Percentiles rank a stretch among this genome's conserved stretches.
Evolutionary conservation across 225 moss, liverwort and hornwort species (phyloP).

Genomic region (Bryum argenteum): DNA sequence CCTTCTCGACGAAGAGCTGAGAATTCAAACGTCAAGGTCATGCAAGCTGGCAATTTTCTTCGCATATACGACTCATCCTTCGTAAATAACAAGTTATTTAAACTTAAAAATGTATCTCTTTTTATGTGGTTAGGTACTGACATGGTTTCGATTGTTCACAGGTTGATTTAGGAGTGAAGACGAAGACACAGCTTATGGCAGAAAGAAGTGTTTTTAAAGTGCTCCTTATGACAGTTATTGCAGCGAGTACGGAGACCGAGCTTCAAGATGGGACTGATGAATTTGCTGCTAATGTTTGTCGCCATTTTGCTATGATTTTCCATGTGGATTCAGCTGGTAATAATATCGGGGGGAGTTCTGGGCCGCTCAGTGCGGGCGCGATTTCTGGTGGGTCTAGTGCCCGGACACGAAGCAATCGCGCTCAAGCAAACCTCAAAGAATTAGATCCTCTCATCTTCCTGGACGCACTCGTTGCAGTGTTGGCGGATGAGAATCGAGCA

Average conservation of each 20-base stretch:
- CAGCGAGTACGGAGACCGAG: conserved; percentile 96
- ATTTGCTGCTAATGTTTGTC: conserved; percentile 94
- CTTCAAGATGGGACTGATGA: conserved; percentile 96
- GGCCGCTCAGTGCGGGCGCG: conserved; percentile 54
- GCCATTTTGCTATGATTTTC: conserved; percentile 99
- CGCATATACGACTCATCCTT: background rate
- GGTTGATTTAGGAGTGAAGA: conserved; percentile 99
- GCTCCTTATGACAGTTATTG: conserved; percentile 96
- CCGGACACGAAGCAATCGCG: conserved; percentile 74
- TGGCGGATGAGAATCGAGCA: conserved; percentile 95
- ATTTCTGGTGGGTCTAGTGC: conserved; percentile 70
- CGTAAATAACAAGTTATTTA: conserved; percentile 5
- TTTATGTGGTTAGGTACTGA: conserved; percentile 21
- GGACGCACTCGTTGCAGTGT: conserved; percentile 93
- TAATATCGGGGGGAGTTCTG: conserved; percentile 64
- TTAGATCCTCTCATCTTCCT: conserved; percentile 97
- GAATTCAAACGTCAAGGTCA: conserved; percentile 94
- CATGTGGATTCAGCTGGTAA: conserved; percentile 93
- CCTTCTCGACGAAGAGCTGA: conserved; percentile 96
- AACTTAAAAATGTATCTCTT: background rate
- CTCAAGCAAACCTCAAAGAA: conserved; percentile 95
- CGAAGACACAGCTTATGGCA: conserved; percentile 99
- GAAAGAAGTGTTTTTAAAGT: conserved; percentile 97
- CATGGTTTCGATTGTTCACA: conserved; percentile 40
- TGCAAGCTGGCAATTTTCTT: conserved; percentile 9